Percentiles rank a stretch among this genome's conserved stretches.
Conservation (phyloP, 768 basidiomycete species). For the Termitomyces sp. region DNA sequence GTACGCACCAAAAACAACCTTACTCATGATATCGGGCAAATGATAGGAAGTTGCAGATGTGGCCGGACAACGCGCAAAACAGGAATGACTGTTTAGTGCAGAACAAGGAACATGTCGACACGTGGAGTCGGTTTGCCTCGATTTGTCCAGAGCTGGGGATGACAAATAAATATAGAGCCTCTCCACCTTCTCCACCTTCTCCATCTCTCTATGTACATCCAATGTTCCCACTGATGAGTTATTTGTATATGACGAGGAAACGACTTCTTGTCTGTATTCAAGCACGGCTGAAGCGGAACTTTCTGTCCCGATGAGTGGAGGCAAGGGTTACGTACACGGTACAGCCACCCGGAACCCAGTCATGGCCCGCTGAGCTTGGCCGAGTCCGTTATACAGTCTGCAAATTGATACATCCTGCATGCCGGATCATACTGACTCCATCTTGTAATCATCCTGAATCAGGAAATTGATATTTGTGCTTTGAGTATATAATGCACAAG, state of each 20-base stretch:
- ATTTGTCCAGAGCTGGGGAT: background rate
- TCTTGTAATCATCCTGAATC: too few species aligned
- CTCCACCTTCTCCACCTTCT: too few species aligned
- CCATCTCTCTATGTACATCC: too few species aligned
- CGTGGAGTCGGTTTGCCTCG: background rate
- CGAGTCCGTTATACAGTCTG: too few species aligned
- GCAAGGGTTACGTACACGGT: too few species aligned
- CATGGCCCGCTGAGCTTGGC: too few species aligned
- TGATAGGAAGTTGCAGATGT: background rate
- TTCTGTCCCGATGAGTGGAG: too few species aligned
- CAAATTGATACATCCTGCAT: too few species aligned
- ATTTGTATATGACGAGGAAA: background rate
- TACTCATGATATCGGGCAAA: constrained; percentile 47
- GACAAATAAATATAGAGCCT: too few species aligned
- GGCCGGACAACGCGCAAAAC: background rate
- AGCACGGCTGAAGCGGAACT: background rate
- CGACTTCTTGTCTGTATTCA: background rate
- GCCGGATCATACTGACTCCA: too few species aligned
- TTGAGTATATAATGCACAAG: background rate
- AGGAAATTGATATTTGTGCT: background rate
- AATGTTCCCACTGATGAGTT: background rate
- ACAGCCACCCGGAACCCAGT: too few species aligned
- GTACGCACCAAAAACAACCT: constrained; percentile 68
- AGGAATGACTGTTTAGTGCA: background rate
- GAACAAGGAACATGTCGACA: background rate